Percentiles rank a stretch among this genome's conserved stretches.
Evolutionary conservation across 768 basidiomycete species (phyloP).

Genomic region (Agaricus bisporus): DNA sequence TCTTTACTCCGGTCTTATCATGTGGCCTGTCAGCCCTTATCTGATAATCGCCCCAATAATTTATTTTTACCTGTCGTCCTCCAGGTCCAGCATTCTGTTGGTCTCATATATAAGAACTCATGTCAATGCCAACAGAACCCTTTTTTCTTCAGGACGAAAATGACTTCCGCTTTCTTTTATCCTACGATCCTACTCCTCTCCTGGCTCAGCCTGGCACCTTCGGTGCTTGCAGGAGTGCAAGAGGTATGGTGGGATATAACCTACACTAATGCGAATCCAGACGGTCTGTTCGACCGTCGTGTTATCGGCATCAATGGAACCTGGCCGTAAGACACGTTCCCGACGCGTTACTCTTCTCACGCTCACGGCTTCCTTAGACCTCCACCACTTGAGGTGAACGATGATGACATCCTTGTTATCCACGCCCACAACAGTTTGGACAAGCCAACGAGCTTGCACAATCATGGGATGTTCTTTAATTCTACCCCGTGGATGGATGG

Average conservation of each 20-base stretch:
- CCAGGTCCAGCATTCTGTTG: background rate
- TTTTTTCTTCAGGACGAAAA: background rate
- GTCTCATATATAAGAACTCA: background rate
- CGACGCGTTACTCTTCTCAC: background rate
- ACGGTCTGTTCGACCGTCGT: slow-evolving; percentile 68
- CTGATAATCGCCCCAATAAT: slow-evolving; percentile 6
- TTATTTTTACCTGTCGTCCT: background rate
- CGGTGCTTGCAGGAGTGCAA: slow-evolving; percentile 55
- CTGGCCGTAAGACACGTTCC: slow-evolving; percentile 74
- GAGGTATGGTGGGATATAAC: slow-evolving; percentile 92
- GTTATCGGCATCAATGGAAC: slow-evolving; percentile 87
- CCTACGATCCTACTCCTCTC: slow-evolving; percentile 21
- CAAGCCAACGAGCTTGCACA: slow-evolving; percentile 67
- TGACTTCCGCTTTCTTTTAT: slow-evolving; percentile 1
- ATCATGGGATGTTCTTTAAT: slow-evolving; percentile 96
- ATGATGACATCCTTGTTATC: slow-evolving; percentile 67
- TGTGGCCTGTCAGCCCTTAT: slow-evolving; percentile 1
- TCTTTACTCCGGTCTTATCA: slow-evolving; percentile 1
- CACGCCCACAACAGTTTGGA: slow-evolving; percentile 75
- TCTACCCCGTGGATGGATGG: slow-evolving; percentile 86
- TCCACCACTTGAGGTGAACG: slow-evolving; percentile 70
- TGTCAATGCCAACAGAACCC: background rate
- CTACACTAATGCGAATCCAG: slow-evolving; percentile 79
- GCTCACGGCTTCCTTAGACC: slow-evolving; percentile 41
- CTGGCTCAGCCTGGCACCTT: slow-evolving; percentile 26